Evolutionary conservation across 106 monocot species (phyloP).

Genomic region (Posidonia australis): DNA sequence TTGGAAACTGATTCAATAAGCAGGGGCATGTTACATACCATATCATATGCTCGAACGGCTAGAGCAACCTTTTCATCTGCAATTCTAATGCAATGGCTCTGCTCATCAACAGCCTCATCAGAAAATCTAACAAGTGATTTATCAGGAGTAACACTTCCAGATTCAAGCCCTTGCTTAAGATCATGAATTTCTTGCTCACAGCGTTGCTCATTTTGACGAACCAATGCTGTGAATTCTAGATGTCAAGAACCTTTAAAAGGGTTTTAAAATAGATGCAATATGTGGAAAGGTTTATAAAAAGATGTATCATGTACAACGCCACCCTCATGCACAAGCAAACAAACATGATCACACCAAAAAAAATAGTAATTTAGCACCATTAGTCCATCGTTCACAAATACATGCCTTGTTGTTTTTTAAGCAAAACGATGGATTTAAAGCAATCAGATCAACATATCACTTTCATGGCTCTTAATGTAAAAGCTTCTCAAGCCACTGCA

Average conservation of each 20-base stretch:
- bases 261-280: neutral
- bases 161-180: constrained; percentile 51
- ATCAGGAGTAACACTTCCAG: constrained; percentile 45
- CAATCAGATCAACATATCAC: no score
- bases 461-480: no score
- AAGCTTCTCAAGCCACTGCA: no score
- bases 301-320: no score
- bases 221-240: constrained; percentile 36
- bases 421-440: no score
- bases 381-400: no score
- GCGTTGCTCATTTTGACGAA: constrained; percentile 71
- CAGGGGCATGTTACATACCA: constrained; percentile 35
- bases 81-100: constrained; percentile 78
- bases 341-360: no score
- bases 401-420: no score
- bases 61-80: constrained; percentile 91
- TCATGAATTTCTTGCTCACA: constrained; percentile 86
- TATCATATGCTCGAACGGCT: constrained; percentile 75
- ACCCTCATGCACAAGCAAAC: no score
- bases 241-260: neutral
- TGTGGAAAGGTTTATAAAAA: neutral
- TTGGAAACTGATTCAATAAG: neutral
- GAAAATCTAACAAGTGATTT: constrained; percentile 67
- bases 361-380: no score
- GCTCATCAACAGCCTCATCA: constrained; percentile 86